Evolutionary conservation across 441 rosid genomes (phyloP), one percentile per base, ranked within the genome.

Genomic region (Aleurites moluccanus): DNA sequence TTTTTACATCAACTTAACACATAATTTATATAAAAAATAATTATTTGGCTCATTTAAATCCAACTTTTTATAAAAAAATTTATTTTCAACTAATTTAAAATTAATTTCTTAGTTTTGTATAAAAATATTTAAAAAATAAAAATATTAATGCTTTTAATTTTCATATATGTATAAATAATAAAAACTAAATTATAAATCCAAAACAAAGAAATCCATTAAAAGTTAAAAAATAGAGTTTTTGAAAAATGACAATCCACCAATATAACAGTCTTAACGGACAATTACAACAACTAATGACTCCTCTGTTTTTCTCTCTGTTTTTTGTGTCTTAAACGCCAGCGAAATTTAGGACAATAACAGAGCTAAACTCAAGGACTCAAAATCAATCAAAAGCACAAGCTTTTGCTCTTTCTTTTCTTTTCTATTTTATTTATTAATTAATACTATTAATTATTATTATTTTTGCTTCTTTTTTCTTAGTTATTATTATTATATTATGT

Each of bases 281-380:
- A 42, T 6, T 4, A 9, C 21, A 52, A 20, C 11, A 52, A 20
- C 11, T 27, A 7, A 25, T 1, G 0, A 30, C 27, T 10, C 25
- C 33, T 30, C 33, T 30, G 8, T 38, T 5, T 38, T 38, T 21
- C 7, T 52, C 56, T 21, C 13, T 57, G 1, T 6, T 5, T 38
- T 38, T 7, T 57, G 16, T 10, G 62, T 23, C 33, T 23, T 57
- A 25, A 8, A 40, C 16, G 64, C 65, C 77, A 47, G 67, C 61
- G 62, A 66, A 49, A 53, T 55, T 63, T 68, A 30, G 61, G 57
- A 73, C 70, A 28, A 45, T 49, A 15, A 42, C 7, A 20, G 42
- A 59, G 20, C 66, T 4, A 10, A 47, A 57, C 44, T 65, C 67
- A 10, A 47, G 61, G 71, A 66, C 4, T 16, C 28, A 55, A 35